Conservation (phyloP, 208 protist species). For the Leishmania aethiopica region DNA sequence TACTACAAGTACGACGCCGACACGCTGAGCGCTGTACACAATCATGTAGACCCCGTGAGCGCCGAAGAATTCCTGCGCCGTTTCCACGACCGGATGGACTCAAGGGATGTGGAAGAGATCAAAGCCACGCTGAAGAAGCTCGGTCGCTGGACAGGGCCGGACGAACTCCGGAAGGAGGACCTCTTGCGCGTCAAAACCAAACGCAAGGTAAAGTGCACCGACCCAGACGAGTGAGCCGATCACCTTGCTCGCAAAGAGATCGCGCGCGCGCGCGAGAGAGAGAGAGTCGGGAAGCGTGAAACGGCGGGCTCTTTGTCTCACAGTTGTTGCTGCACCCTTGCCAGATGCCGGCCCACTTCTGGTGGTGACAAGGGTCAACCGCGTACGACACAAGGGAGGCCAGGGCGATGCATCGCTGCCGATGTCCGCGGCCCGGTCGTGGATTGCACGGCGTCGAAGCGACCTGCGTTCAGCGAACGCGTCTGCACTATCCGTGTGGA, state of each 20-base stretch:
- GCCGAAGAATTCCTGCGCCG: constrained; percentile 82
- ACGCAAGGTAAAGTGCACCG: constrained; percentile 76
- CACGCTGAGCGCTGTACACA: constrained; percentile 81
- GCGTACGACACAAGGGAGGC: background rate
- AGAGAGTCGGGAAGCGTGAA: background rate
- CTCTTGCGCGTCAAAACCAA: constrained; percentile 73
- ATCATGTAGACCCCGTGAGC: constrained; percentile 80
- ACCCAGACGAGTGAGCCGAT: constrained; percentile 39
- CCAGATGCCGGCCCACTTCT: background rate
- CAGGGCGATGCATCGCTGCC: background rate
- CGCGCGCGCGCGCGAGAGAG: background rate
- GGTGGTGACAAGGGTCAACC: background rate
- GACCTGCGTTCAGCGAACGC: background rate
- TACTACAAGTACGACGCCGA: constrained; percentile 83
- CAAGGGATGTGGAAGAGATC: constrained; percentile 71
- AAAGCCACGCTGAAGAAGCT: constrained; percentile 68
- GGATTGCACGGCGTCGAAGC: background rate
- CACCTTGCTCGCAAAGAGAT: background rate
- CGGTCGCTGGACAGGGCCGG: constrained; percentile 75
- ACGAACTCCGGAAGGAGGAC: constrained; percentile 69
- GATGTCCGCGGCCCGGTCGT: background rate
- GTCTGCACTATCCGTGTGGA: too few species aligned
- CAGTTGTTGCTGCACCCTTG: background rate
- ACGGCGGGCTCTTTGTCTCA: background rate
- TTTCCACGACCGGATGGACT: constrained; percentile 80